Percentiles rank a stretch among this genome's conserved stretches.
These are phyloP conservation scores for Phialophora verrucosa DNA, from an alignment of 2,329 filamentous ascomycete genomes.

Conservation along the genomic window DNA sequence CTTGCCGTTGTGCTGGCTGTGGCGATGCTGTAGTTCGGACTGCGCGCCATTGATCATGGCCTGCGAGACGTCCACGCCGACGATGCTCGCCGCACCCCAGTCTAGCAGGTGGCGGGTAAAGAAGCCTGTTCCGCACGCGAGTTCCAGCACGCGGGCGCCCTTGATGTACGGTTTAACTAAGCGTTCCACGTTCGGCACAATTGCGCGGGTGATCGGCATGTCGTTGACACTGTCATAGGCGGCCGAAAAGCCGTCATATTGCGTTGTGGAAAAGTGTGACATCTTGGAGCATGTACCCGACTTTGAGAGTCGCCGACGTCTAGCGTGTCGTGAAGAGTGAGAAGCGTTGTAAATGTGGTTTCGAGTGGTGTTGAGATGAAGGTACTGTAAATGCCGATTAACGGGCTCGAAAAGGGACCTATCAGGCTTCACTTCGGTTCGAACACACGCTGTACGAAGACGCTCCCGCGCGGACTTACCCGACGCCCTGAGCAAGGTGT, in stretches of 20 bases:
- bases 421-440: not conserved
- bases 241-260: slow-evolving; percentile 15
- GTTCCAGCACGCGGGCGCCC: slow-evolving; percentile 43
- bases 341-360: not conserved
- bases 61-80: slow-evolving; percentile 47
- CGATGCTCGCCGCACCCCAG: slow-evolving; percentile 46
- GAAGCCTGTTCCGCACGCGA: slow-evolving; percentile 49
- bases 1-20: not conserved
- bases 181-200: slow-evolving; percentile 21
- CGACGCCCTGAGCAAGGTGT: not conserved
- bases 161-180: slow-evolving; percentile 17
- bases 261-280: slow-evolving; percentile 22
- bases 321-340: not conserved
- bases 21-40: not conserved
- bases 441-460: not conserved
- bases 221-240: slow-evolving; percentile 20
- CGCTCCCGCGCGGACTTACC: not conserved
- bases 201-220: slow-evolving; percentile 19
- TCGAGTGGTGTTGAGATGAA: not conserved
- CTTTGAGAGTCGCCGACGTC: not conserved
- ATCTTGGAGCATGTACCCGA: not conserved
- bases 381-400: not conserved
- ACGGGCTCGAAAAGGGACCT: not conserved
- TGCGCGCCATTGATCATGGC: slow-evolving; percentile 45
- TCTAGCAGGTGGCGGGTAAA: slow-evolving; percentile 44